These are phyloP conservation scores for Canariomyces notabilis DNA, from an alignment of 2,329 filamentous ascomycete species.

Conservation along the genomic window DNA sequence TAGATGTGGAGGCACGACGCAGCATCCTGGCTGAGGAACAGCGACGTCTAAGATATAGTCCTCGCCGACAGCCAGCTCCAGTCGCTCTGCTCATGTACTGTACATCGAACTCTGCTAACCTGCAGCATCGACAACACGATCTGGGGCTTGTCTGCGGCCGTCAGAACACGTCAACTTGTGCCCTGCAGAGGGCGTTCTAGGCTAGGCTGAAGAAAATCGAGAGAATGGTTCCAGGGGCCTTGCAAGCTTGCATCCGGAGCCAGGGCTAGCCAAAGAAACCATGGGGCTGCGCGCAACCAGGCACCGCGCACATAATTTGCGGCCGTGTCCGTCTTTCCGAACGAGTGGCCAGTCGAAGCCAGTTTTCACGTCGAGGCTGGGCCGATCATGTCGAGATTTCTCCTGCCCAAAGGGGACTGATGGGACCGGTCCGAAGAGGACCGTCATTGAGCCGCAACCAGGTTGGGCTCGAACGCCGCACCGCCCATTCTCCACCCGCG, in stretches of 20 bases:
- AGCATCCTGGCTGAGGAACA: constrained; percentile 17
- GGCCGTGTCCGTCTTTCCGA: constrained; percentile 1
- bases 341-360: constrained; percentile 9
- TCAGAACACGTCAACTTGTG: constrained; percentile 20
- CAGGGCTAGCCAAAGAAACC: constrained; percentile 15
- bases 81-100: constrained; percentile 5
- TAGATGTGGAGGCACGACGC: constrained; percentile 12
- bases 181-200: constrained; percentile 13
- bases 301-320: constrained; percentile 7
- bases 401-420: constrained; percentile 18
- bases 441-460: constrained; percentile 16
- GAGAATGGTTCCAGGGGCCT: constrained; percentile 11
- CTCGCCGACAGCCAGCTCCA: constrained; percentile 2
- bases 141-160: not conserved
- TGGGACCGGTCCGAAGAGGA: constrained; percentile 10
- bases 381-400: constrained; percentile 16
- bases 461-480: constrained; percentile 26
- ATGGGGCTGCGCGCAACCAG: constrained; percentile 7
- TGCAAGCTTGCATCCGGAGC: constrained; percentile 10
- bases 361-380: constrained; percentile 6
- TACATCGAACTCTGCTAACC: constrained; percentile 10
- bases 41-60: constrained; percentile 16
- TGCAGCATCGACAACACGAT: constrained; percentile 8
- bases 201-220: constrained; percentile 8
- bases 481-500: constrained; percentile 19